Conservation (phyloP, 106 monocot species). For the Platanthera guangdongensis region DNA sequence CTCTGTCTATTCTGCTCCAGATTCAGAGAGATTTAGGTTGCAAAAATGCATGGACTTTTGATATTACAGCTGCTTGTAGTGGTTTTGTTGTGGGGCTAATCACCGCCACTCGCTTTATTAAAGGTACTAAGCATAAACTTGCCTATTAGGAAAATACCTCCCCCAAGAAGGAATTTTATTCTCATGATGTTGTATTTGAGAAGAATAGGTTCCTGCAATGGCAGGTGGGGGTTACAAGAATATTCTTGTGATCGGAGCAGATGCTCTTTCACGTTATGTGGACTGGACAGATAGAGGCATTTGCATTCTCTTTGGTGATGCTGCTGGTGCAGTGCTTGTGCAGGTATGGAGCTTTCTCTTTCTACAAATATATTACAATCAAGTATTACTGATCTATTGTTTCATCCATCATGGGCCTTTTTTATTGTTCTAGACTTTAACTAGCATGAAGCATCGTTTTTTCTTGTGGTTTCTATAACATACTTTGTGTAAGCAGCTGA, state of each 20-base stretch:
- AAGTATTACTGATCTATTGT: not conserved
- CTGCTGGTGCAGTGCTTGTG: slow-evolving; percentile 92
- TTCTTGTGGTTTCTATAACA: too few species aligned
- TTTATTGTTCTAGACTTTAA: not conserved
- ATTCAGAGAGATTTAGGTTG: slow-evolving; percentile 84
- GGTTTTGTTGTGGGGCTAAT: slow-evolving; percentile 88
- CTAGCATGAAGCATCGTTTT: not conserved
- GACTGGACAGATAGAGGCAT: slow-evolving; percentile 98
- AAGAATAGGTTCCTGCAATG: slow-evolving; percentile 5
- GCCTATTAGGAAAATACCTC: not conserved
- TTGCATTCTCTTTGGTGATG: slow-evolving; percentile 99
- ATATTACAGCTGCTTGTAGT: slow-evolving; percentile 93
- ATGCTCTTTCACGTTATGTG: slow-evolving; percentile 78
- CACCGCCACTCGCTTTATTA: slow-evolving; percentile 84
- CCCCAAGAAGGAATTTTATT: not conserved
- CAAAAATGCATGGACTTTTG: slow-evolving; percentile 89
- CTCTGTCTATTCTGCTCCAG: slow-evolving; percentile 22
- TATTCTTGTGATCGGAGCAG: slow-evolving; percentile 87
- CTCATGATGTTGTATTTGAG: not conserved
- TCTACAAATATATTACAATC: not conserved
- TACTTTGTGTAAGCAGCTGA: too few species aligned
- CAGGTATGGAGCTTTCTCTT: slow-evolving; percentile 42
- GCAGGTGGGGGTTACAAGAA: slow-evolving; percentile 84
- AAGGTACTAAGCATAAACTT: slow-evolving; percentile 36
- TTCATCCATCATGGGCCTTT: not conserved